These are phyloP conservation scores for Albugo laibachii DNA, from an alignment of 352 stramenopile genomes.

Conservation along the genomic window DNA sequence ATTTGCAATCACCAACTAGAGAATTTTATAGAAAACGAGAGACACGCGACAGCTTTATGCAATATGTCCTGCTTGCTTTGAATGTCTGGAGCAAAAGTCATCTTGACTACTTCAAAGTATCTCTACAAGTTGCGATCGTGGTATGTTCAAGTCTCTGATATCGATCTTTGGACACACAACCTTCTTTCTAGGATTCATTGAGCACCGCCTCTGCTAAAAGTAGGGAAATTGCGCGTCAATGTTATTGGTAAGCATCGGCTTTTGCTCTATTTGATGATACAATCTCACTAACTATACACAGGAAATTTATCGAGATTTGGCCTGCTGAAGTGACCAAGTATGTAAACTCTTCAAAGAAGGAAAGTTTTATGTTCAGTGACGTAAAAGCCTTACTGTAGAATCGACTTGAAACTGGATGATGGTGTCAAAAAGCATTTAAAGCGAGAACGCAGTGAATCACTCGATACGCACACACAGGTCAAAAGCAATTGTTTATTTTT, in stretches of 20 bases:
- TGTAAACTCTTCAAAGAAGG: neutral
- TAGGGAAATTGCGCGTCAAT: slow-evolving; percentile 26
- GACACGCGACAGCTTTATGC: slow-evolving; percentile 35
- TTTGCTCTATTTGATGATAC: neutral
- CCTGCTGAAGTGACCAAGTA: slow-evolving; percentile 23
- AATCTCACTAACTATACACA: slow-evolving; percentile 2
- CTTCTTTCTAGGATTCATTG: slow-evolving; percentile 13
- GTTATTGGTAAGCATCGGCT: slow-evolving; percentile 25
- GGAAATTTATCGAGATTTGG: slow-evolving; percentile 28
- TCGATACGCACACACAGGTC: slow-evolving; percentile 16
- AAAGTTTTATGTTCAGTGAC: neutral
- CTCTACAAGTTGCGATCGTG: slow-evolving; percentile 17
- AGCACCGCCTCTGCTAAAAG: slow-evolving; percentile 36
- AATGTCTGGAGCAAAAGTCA: slow-evolving; percentile 14
- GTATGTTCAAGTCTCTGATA: slow-evolving; percentile 7
- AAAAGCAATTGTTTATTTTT: too few relatives aligned
- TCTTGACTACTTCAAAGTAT: slow-evolving; percentile 21
- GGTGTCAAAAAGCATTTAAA: slow-evolving; percentile 51
- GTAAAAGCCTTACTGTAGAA: slow-evolving; percentile 6
- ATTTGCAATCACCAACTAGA: neutral
- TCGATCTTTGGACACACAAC: neutral
- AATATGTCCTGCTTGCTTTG: slow-evolving; percentile 24
- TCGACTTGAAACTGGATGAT: slow-evolving; percentile 21
- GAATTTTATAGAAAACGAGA: slow-evolving; percentile 22
- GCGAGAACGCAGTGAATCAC: slow-evolving; percentile 15